These are phyloP conservation scores for Colletotrichum gloeosporioides DNA, from an alignment of 2,329 filamentous ascomycete species.

Conservation along the genomic window DNA sequence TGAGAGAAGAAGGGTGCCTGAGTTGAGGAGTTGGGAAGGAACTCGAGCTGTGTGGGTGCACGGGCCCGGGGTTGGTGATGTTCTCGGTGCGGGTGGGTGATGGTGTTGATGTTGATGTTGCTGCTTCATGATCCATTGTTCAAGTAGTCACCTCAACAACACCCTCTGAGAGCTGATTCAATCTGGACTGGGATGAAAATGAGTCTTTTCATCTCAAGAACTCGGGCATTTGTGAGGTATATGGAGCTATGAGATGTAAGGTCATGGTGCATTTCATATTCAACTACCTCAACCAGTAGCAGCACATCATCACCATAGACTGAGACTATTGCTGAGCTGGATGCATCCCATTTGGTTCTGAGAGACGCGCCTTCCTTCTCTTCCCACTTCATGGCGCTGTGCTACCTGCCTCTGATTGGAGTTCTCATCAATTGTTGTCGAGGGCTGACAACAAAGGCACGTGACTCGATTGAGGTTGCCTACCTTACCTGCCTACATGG, in stretches of 20 bases:
- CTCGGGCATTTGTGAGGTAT: neutral
- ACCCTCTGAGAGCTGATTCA: neutral
- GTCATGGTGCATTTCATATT: neutral
- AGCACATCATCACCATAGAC: neutral
- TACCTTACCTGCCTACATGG: neutral
- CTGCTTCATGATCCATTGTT: neutral
- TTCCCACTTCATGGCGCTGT: neutral
- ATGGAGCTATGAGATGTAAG: neutral
- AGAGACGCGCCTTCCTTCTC: neutral
- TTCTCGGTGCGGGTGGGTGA: neutral
- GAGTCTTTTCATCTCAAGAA: neutral
- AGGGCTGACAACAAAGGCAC: neutral
- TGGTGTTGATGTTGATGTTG: neutral
- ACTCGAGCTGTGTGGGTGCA: neutral
- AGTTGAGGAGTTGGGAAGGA: neutral
- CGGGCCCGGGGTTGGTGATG: neutral
- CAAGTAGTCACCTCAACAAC: neutral
- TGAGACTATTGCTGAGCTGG: neutral
- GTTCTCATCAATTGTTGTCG: neutral
- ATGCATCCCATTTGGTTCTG: neutral
- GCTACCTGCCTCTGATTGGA: neutral
- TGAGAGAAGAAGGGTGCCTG: neutral
- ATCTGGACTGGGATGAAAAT: neutral
- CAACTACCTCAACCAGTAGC: neutral
- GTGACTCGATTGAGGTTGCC: neutral